phyloP scores from a whole-genome alignment of 2,329 filamentous ascomycete species.

The Colletotrichum sp. region DNA sequence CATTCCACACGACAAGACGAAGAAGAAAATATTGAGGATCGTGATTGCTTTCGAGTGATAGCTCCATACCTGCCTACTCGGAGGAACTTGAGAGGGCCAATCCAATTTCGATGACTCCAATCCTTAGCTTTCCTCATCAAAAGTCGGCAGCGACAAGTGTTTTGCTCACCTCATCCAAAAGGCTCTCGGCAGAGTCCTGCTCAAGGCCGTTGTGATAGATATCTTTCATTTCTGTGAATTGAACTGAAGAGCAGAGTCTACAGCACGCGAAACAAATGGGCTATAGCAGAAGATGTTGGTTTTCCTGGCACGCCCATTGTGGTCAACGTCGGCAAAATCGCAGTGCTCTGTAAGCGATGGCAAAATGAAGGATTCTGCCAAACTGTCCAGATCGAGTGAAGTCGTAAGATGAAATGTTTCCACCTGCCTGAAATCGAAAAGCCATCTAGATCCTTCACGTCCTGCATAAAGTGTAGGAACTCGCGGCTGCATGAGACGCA shows the following conservation, averaged over 20 bases:
- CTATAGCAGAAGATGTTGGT: neutral
- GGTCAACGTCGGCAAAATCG: neutral
- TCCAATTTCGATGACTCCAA: neutral
- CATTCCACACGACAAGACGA: neutral
- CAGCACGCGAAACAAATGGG: neutral
- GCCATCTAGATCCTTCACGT: neutral
- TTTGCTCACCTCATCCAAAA: neutral
- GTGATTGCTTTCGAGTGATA: neutral
- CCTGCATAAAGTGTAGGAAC: neutral
- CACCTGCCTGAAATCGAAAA: conserved; percentile 6
- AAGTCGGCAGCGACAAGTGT: neutral
- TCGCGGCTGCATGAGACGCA: neutral
- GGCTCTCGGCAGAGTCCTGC: neutral
- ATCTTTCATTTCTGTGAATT: neutral
- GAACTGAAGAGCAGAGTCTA: accelerated
- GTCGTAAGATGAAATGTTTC: neutral
- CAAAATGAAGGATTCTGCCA: neutral
- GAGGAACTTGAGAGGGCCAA: neutral
- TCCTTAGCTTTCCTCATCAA: neutral
- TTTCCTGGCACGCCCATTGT: neutral
- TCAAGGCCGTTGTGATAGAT: neutral
- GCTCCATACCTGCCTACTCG: neutral
- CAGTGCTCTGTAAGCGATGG: neutral
- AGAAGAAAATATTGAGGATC: neutral
- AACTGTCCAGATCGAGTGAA: neutral